Conservation (phyloP, 202 grass and related monocot species). For the Tripidium arundinaceum region DNA sequence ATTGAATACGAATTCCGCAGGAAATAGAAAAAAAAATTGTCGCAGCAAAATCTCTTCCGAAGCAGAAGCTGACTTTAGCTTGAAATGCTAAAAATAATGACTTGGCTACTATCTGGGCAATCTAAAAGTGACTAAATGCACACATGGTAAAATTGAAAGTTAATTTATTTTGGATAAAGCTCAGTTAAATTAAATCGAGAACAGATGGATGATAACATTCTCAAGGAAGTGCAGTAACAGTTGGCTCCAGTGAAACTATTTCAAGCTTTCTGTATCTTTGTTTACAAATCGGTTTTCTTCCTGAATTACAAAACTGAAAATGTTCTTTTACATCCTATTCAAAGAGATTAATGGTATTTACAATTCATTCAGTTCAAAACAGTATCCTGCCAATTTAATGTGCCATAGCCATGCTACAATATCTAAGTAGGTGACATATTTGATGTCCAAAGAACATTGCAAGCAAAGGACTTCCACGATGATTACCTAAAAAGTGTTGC, state of each 20-base stretch:
- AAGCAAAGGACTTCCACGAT: neutral
- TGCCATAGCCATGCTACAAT: neutral
- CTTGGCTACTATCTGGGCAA: neutral
- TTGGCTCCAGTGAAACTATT: neutral
- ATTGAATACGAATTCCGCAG: no score
- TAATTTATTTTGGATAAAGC: neutral
- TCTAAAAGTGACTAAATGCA: neutral
- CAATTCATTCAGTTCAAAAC: neutral
- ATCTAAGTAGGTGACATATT: neutral
- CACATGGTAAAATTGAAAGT: neutral
- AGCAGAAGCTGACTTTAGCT: no score
- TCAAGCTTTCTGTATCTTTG: neutral
- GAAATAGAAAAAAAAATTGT: no score
- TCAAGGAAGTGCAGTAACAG: neutral
- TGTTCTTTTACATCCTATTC: neutral
- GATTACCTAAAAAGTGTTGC: neutral
- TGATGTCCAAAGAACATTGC: neutral
- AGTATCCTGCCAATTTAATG: neutral
- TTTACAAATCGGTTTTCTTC: neutral
- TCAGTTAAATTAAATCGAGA: neutral
- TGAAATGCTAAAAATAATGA: no score
- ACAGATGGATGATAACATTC: neutral
- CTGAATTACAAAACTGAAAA: neutral
- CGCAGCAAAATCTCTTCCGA: no score
- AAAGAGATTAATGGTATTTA: neutral